These are phyloP conservation scores for Pythium aphanidermatum DNA, from an alignment of 352 stramenopile genomes.

Conservation along the genomic window DNA sequence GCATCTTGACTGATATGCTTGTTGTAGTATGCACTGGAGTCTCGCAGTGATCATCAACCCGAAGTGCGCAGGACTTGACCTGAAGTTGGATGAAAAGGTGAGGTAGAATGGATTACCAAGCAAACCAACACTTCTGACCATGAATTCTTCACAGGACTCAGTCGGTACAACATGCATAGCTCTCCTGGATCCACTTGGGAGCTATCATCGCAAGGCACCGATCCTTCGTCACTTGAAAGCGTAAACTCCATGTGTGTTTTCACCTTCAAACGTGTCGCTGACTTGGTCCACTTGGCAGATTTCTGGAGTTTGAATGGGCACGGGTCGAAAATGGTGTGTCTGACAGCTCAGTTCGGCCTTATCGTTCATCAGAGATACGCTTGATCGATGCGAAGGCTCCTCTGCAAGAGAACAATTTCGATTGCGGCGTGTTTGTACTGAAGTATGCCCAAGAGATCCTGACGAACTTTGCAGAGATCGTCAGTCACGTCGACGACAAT, in stretches of 20 bases:
- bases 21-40: constrained; percentile 72
- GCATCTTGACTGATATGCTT: too few relatives aligned
- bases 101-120: too few relatives aligned
- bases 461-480: constrained; percentile 9
- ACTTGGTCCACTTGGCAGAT: neutral
- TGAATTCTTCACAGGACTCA: neutral
- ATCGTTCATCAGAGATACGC: constrained; percentile 17
- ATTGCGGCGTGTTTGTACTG: constrained; percentile 20
- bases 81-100: too few relatives aligned
- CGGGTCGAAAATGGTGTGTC: too few relatives aligned
- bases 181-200: constrained; percentile 62
- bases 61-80: constrained; percentile 30
- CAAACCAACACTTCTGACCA: too few relatives aligned
- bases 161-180: constrained; percentile 41
- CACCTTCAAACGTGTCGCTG: constrained; percentile 1
- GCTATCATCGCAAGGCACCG: constrained; percentile 51
- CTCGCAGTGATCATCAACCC: constrained; percentile 77
- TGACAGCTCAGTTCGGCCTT: too few relatives aligned
- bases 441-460: constrained; percentile 22
- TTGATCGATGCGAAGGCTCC: constrained; percentile 9
- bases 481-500: neutral
- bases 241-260: constrained; percentile 25
- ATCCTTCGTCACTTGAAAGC: constrained; percentile 54
- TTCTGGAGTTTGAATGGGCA: constrained; percentile 29
- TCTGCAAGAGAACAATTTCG: constrained; percentile 12